phyloP scores from a whole-genome alignment of 306 rosid species.

The Pachyrhizus erosus region DNA sequence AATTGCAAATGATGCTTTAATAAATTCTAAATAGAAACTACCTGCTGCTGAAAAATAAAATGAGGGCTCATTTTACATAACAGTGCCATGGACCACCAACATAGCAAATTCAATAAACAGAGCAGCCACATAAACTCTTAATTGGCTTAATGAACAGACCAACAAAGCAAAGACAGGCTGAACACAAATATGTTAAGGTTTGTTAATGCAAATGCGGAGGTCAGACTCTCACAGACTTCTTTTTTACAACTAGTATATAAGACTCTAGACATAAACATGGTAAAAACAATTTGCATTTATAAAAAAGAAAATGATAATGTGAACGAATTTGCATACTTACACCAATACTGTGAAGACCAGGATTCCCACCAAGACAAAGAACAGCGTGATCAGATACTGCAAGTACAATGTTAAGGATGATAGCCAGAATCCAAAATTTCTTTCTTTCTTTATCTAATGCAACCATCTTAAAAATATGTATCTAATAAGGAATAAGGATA shows the following conservation, averaged over 20 bases:
- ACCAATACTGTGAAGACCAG: slow-evolving; percentile 91
- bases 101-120: slow-evolving; percentile 25
- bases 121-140: slow-evolving; percentile 16
- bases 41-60: neutral
- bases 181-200: neutral
- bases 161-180: neutral
- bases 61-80: neutral
- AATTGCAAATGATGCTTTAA: slow-evolving; percentile 12
- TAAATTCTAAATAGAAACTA: neutral
- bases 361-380: slow-evolving; percentile 78
- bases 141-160: neutral
- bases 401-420: slow-evolving; percentile 64
- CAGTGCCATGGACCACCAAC: neutral
- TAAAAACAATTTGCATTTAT: slow-evolving; percentile 3
- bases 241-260: neutral
- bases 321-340: slow-evolving; percentile 61
- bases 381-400: slow-evolving; percentile 82
- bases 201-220: neutral
- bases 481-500: slow-evolving; percentile 82
- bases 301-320: neutral
- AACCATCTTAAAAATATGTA: neutral
- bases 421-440: slow-evolving; percentile 8
- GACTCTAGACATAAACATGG: neutral
- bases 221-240: slow-evolving; percentile 1
- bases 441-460: neutral